These are phyloP conservation scores for Elongisporangium undulatum DNA, from an alignment of 352 stramenopile genomes.

Conservation along the genomic window DNA sequence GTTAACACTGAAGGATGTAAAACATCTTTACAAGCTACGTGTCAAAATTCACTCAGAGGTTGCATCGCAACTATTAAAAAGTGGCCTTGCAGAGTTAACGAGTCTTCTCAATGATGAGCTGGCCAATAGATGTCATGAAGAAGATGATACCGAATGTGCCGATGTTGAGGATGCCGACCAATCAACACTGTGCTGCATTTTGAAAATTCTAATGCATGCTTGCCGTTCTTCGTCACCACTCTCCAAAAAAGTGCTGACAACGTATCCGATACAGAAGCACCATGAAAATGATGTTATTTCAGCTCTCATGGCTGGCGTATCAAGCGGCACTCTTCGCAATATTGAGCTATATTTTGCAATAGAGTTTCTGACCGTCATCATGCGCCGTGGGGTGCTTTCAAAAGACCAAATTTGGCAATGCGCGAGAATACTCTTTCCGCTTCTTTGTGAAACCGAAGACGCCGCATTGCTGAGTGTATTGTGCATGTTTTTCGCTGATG, in stretches of 20 bases:
- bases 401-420: slow-evolving; percentile 51
- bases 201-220: slow-evolving; percentile 70
- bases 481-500: slow-evolving; percentile 61
- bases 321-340: slow-evolving; percentile 21
- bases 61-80: slow-evolving; percentile 44
- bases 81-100: slow-evolving; percentile 42
- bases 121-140: slow-evolving; percentile 19
- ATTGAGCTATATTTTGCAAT: slow-evolving; percentile 64
- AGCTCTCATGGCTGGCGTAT: slow-evolving; percentile 28
- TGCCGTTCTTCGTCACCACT: slow-evolving; percentile 61
- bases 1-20: slow-evolving; percentile 8
- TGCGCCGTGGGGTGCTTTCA: slow-evolving; percentile 46
- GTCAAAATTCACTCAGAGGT: slow-evolving; percentile 28
- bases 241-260: slow-evolving; percentile 48
- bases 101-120: slow-evolving; percentile 47
- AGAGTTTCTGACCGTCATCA: slow-evolving; percentile 56
- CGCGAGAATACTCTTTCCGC: slow-evolving; percentile 33
- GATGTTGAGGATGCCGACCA: slow-evolving; percentile 61
- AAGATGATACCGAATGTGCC: slow-evolving; percentile 26
- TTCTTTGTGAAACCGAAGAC: slow-evolving; percentile 31
- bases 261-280: slow-evolving; percentile 17
- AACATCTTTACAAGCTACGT: slow-evolving; percentile 8
- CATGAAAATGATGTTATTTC: slow-evolving; percentile 30
- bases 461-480: slow-evolving; percentile 41
- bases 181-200: slow-evolving; percentile 58